Conservation (phyloP, 2,329 filamentous ascomycete species). For the Xylariaceae sp. region DNA sequence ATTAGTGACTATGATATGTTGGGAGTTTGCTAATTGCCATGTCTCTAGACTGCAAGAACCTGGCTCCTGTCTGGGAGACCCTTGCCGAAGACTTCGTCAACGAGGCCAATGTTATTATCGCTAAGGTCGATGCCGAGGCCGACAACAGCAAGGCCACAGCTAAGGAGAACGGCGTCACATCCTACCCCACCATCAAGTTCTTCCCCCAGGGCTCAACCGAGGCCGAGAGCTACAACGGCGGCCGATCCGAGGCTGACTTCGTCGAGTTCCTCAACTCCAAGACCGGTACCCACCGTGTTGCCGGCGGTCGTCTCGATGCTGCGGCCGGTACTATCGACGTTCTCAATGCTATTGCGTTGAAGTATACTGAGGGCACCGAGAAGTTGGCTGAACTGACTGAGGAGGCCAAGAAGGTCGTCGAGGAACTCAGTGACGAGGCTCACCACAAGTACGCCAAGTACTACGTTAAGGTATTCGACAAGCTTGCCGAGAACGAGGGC, state of each 20-base stretch:
- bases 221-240: slow-evolving; percentile 65
- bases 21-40: slow-evolving; percentile 18
- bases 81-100: slow-evolving; percentile 74
- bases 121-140: slow-evolving; percentile 92
- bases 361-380: slow-evolving; percentile 59
- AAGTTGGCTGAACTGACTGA: slow-evolving; percentile 58
- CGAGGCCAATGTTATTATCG: slow-evolving; percentile 76
- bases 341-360: slow-evolving; percentile 70
- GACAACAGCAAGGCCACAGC: slow-evolving; percentile 75
- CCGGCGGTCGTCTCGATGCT: slow-evolving; percentile 73
- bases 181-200: slow-evolving; percentile 97
- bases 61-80: slow-evolving; percentile 86
- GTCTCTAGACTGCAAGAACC: slow-evolving; percentile 81
- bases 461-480: slow-evolving; percentile 87
- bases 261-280: slow-evolving; percentile 82
- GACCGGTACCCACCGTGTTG: slow-evolving; percentile 76
- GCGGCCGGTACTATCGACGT: slow-evolving; percentile 76
- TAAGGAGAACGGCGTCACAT: slow-evolving; percentile 68
- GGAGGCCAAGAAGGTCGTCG: slow-evolving; percentile 68
- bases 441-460: slow-evolving; percentile 82
- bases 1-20: not conserved
- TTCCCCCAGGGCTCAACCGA: slow-evolving; percentile 81
- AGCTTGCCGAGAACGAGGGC: slow-evolving; percentile 69
- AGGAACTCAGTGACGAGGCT: slow-evolving; percentile 55
- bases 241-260: slow-evolving; percentile 70